A percentile compares a stretch with the other conserved stretches of the same genome.
These are phyloP conservation scores for Inonotus obliquus DNA, from an alignment of 1,284 basidiomycete genomes.

Conservation along the genomic window DNA sequence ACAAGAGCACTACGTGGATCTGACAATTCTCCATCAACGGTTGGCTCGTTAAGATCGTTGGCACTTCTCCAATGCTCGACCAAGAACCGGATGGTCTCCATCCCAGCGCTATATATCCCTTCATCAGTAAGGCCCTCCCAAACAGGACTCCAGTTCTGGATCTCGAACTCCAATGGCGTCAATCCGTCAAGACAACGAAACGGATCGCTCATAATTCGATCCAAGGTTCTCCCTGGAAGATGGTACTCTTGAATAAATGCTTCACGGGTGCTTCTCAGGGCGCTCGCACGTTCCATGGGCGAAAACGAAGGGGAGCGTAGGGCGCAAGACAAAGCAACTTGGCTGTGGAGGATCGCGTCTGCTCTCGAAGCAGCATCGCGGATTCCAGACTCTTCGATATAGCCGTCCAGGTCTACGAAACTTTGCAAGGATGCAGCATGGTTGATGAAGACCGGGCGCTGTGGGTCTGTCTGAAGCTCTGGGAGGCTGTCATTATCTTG, in stretches of 20 bases:
- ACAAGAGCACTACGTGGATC: not conserved
- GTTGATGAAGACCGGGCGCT: not conserved
- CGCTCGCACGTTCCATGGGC: not conserved
- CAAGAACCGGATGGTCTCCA: not conserved
- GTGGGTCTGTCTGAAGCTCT: not conserved
- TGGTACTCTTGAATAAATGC: not conserved
- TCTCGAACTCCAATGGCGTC: slow-evolving; percentile 6
- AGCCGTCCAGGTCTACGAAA: not conserved
- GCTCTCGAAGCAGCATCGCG: not conserved
- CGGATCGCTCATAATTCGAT: not conserved
- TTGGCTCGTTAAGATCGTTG: not conserved
- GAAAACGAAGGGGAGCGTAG: slow-evolving; percentile 2
- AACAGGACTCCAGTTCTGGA: slow-evolving; percentile 2
- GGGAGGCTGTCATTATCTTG: not conserved
- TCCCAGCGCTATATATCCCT: not conserved
- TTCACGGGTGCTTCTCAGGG: not conserved
- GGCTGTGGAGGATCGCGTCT: not conserved
- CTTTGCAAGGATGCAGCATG: not conserved
- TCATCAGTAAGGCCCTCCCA: not conserved
- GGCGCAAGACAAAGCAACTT: not conserved
- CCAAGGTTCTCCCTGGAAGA: not conserved
- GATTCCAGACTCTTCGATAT: not conserved
- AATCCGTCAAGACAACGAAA: not conserved
- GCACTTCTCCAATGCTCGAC: slow-evolving; percentile 3
- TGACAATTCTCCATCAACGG: not conserved